phyloP scores from a whole-genome alignment of 1,139 yeast species.

The Lodderomyces orthopsilosis region DNA sequence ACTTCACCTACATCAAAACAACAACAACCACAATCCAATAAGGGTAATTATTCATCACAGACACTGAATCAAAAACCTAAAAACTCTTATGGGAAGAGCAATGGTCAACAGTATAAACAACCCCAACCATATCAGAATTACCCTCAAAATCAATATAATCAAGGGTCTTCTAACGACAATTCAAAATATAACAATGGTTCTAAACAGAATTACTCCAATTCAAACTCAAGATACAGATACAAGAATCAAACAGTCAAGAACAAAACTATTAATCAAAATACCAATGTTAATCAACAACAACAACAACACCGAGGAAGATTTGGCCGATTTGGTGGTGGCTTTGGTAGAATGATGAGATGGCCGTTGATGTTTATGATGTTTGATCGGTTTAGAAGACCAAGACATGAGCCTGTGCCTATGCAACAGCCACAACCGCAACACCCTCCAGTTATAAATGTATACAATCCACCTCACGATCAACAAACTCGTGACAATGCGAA shows the following conservation, averaged over 20 bases:
- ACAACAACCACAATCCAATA: background rate
- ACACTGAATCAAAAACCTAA: background rate
- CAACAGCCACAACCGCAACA: constrained; percentile 5
- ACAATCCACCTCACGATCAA: constrained; percentile 9
- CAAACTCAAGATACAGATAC: background rate
- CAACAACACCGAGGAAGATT: constrained; percentile 3
- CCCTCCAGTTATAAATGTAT: constrained; percentile 9
- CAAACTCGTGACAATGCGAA: background rate
- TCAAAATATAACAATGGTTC: background rate
- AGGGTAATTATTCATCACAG: background rate
- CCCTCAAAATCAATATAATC: background rate
- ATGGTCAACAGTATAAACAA: background rate
- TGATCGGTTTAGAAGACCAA: constrained; percentile 10
- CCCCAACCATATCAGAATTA: background rate
- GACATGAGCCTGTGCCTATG: constrained; percentile 5
- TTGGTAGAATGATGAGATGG: constrained; percentile 10
- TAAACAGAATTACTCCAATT: background rate
- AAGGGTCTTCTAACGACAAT: background rate
- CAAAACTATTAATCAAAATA: constrained; percentile 5
- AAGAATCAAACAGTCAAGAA: constrained; percentile 6
- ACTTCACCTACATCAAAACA: background rate
- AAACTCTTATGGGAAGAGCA: background rate
- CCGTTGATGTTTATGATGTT: constrained; percentile 15
- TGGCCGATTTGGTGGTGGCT: constrained; percentile 5
- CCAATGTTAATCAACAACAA: constrained; percentile 9